These are phyloP conservation scores for Gaultheria prostrata DNA, from an alignment of 148 eudicot species.

Conservation along the genomic window DNA sequence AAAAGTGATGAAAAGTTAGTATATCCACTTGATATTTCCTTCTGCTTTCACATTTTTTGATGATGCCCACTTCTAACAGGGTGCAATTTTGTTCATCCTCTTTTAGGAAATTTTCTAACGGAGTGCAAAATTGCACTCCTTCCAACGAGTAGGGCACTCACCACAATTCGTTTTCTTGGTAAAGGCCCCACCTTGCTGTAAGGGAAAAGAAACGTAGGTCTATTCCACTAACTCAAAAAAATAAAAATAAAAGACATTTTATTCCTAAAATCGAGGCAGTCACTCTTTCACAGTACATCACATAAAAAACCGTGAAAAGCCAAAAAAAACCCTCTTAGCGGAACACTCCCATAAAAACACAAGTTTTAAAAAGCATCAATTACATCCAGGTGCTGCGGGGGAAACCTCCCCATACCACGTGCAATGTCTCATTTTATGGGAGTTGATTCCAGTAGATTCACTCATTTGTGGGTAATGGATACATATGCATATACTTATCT, in stretches of 20 bases:
- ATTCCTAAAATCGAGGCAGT: too few relatives aligned
- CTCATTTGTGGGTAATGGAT: background rate
- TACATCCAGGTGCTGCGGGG: background rate
- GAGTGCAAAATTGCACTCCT: too few relatives aligned
- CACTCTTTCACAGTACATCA: too few relatives aligned
- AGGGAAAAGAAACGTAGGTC: background rate
- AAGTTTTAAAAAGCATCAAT: background rate
- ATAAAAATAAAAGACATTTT: too few relatives aligned
- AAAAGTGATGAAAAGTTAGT: background rate
- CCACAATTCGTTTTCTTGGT: too few relatives aligned
- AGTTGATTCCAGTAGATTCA: background rate
- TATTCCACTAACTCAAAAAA: too few relatives aligned
- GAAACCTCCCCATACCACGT: constrained; percentile 2
- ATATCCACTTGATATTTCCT: background rate
- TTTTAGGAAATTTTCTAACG: too few relatives aligned
- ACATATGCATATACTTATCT: background rate
- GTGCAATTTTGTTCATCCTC: too few relatives aligned
- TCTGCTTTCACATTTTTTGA: background rate
- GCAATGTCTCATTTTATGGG: background rate
- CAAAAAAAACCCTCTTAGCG: too few relatives aligned
- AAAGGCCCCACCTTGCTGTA: background rate
- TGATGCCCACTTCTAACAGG: background rate
- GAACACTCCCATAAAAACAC: too few relatives aligned
- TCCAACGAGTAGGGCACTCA: background rate
- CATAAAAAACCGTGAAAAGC: too few relatives aligned